Evolutionary conservation across 495 filamentous ascomycete genomes (phyloP), one percentile per base, ranked within the genome.

Genomic region (Podospora pseudocomata): DNA sequence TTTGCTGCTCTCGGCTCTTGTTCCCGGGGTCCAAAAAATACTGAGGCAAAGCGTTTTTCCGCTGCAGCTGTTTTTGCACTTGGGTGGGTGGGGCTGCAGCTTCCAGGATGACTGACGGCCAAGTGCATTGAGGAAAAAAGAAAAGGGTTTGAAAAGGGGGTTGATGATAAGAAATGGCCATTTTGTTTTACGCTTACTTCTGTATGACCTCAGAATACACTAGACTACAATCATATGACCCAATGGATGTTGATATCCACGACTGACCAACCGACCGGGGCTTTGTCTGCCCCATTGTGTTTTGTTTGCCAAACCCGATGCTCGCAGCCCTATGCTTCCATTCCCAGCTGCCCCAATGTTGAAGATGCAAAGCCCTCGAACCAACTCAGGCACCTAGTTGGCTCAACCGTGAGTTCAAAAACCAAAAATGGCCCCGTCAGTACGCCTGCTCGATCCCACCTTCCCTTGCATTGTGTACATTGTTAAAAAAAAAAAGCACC

Each of bases 11-110:
- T 65, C 74, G 74, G 74, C 74, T 76, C 26, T 72, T 76, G 56
- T 56, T 7, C 68, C 67, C 66, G 67, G 67, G 39, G 64, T 56
- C 4, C 11, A 23, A 63, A 30, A 26, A 49, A 49, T 49, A 18
- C 16, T 20, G n/a, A 68, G 70, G 68, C 70, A 73, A 70, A 75
- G 71, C 71, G 55, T 75, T 75, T 70, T 72, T 65, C 73, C 71
- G 71, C 59, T 32, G 27, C 20, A 16, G n/a, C 59, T 26, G 59
- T 26, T 28, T 61, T 61, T 30, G 59, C 39, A 49, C 13, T 49
- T 49, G 39, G 5, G 15, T 49, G 55, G 55, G 55, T 58, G 55
- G 55, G 55, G 19, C 55, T 58, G 9, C 39, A 16, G 15, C 39
- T 49, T 49, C 39, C 39, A 16, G 5, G 5, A 49, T 49, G 39